Evolutionary conservation across 2,329 filamentous ascomycete species (phyloP).

Genomic region (Arthrocladium fulminans): DNA sequence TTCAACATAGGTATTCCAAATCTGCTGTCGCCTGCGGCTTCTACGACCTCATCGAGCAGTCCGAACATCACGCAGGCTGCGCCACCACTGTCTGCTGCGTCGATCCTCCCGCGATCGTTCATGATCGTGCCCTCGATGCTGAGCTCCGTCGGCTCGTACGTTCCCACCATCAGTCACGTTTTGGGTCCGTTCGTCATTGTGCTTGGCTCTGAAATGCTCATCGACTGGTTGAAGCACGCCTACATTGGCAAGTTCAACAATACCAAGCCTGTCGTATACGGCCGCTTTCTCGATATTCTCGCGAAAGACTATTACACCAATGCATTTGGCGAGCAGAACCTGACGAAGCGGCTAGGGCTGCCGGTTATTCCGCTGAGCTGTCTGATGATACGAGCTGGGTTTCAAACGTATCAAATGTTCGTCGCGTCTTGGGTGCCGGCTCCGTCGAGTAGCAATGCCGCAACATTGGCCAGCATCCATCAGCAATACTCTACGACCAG

Average conservation of each 20-base stretch:
- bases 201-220: slow-evolving; percentile 89
- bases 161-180: slow-evolving; percentile 58
- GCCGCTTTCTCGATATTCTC: slow-evolving; percentile 80
- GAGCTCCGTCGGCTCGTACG: slow-evolving; percentile 36
- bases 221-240: slow-evolving; percentile 93
- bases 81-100: slow-evolving; percentile 50
- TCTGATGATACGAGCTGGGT: slow-evolving; percentile 82
- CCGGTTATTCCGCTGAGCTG: slow-evolving; percentile 89
- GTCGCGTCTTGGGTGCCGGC: slow-evolving; percentile 70
- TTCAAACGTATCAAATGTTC: slow-evolving; percentile 98
- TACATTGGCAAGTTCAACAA: slow-evolving; percentile 99
- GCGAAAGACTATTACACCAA: slow-evolving; percentile 98
- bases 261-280: slow-evolving; percentile 81
- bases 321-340: slow-evolving; percentile 80
- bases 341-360: slow-evolving; percentile 80
- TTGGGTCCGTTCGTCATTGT: slow-evolving; percentile 89
- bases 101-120: slow-evolving; percentile 82
- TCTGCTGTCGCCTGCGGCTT: slow-evolving; percentile 30
- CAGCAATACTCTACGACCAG: slow-evolving; percentile 48
- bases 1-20: slow-evolving; percentile 48
- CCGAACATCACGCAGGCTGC: slow-evolving; percentile 35
- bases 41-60: slow-evolving; percentile 37
- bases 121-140: slow-evolving; percentile 64
- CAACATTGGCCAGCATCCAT: slow-evolving; percentile 37
- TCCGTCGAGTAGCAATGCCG: slow-evolving; percentile 24